phyloP scores from a whole-genome alignment of 2,329 filamentous ascomycete species.

The Colletotrichum sublineola region DNA sequence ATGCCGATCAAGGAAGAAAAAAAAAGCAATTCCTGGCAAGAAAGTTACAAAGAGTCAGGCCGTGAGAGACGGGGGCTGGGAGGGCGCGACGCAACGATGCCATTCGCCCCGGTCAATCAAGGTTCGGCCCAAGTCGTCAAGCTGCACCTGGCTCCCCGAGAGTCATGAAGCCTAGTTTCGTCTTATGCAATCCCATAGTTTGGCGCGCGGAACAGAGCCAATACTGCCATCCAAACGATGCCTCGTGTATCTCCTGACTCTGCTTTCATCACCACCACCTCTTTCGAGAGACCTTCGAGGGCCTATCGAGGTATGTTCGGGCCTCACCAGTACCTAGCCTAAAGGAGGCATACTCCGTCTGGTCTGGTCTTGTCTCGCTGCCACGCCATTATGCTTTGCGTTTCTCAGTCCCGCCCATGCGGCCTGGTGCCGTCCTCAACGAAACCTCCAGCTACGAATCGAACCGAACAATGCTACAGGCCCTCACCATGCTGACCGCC shows the following conservation, averaged over 20 bases:
- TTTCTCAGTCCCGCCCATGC: conserved; percentile 9
- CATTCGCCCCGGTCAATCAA: background rate
- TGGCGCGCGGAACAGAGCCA: background rate
- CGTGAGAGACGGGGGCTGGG: background rate
- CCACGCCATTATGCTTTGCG: conserved; percentile 13
- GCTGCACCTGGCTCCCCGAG: conserved; percentile 4
- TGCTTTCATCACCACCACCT: background rate
- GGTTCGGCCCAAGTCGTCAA: background rate
- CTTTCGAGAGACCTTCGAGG: background rate
- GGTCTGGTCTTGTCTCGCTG: conserved; percentile 35
- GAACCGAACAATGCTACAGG: conserved; percentile 7
- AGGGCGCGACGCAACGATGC: background rate
- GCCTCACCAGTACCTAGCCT: conserved; percentile 3
- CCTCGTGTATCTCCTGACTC: background rate
- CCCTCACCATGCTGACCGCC: background rate
- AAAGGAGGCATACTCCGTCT: conserved; percentile 24
- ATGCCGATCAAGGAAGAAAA: background rate
- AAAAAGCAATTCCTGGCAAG: background rate
- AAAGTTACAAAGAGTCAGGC: background rate
- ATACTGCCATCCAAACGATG: conserved; percentile 16
- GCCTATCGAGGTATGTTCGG: conserved; percentile 15
- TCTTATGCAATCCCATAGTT: background rate
- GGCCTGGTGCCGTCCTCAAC: background rate
- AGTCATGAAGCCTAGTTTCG: conserved; percentile 3
- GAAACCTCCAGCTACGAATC: conserved; percentile 5